A percentile compares a stretch with the other conserved stretches of the same genome.
Evolutionary conservation across 2,329 filamentous ascomycete species (phyloP).

Genomic region (Zymoseptoria pseudotritici): DNA sequence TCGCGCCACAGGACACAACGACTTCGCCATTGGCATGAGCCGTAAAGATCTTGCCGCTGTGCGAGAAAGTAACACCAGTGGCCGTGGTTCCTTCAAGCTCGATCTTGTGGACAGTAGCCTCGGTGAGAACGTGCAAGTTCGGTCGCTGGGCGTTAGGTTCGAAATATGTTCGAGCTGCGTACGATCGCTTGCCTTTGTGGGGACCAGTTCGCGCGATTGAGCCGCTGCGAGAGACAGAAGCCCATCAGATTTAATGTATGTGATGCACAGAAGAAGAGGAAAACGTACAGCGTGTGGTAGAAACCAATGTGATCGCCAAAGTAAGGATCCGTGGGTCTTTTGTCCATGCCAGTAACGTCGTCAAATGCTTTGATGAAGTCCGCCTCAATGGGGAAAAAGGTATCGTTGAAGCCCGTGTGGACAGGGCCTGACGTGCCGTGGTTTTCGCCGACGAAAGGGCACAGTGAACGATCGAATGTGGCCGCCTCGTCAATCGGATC

Average conservation of each 20-base stretch:
- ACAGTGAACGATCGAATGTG: slow-evolving; percentile 1
- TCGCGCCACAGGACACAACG: slow-evolving; percentile 50
- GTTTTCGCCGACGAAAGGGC: slow-evolving; percentile 19
- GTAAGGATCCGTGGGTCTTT: slow-evolving; percentile 24
- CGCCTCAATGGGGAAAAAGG: slow-evolving; percentile 24
- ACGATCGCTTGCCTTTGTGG: slow-evolving; percentile 24
- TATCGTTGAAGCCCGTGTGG: slow-evolving; percentile 26
- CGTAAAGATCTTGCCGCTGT: slow-evolving; percentile 22
- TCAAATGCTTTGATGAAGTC: slow-evolving; percentile 25
- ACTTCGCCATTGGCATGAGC: slow-evolving; percentile 30
- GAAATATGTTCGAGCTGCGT: slow-evolving; percentile 25
- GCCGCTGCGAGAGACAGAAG: slow-evolving; percentile 8
- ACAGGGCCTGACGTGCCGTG: slow-evolving; percentile 25
- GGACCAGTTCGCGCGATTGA: slow-evolving; percentile 12
- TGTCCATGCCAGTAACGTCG: slow-evolving; percentile 22
- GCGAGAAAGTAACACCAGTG: slow-evolving; percentile 35
- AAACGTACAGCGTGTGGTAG: slow-evolving; percentile 17
- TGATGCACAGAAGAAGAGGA: neutral
- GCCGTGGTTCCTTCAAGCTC: slow-evolving; percentile 33
- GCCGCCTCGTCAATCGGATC: slow-evolving; percentile 26
- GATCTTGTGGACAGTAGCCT: slow-evolving; percentile 40
- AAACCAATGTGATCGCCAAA: slow-evolving; percentile 26
- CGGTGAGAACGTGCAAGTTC: slow-evolving; percentile 25
- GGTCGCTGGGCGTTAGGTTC: slow-evolving; percentile 16
- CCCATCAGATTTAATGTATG: neutral